Evolutionary conservation across 2,329 filamentous ascomycete genomes (phyloP), one percentile per base, ranked within the genome.

Genomic region (Endothia cerciana): DNA sequence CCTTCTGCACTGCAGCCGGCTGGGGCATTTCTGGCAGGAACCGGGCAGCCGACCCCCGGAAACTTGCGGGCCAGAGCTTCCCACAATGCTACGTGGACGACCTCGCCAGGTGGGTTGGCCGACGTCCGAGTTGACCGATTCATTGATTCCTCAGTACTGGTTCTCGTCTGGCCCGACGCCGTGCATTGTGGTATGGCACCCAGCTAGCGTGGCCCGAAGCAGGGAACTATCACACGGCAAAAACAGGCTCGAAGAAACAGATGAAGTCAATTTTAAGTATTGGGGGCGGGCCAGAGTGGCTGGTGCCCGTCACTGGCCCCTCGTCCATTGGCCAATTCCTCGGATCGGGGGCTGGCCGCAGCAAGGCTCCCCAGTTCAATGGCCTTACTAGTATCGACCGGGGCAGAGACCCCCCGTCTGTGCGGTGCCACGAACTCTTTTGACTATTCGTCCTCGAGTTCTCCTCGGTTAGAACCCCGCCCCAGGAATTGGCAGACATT

Each of bases 191-290:
- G 57, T 25, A 59, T 59, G 57, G 40, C 5, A n/a, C 22, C 8
- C 38, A 59, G 25, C 62, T 66, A 66, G 64, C 64, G 60, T n/a
- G 36, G 40, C 7, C 49, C 51, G 57, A 64, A 68, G 63, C 66
- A 68, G 57, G 66, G 60, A 66, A 61, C 4, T 49, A 45, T 53
- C 22, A 41, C 40, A 45, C n/a, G 49, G 45, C 40, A 58, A 61
- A 66, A 63, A 60, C 60, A 57, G 53, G 66, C 63, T 63, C 56
- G 11, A 49, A 68, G 55, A 47, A 63, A 45, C 56, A 68, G 60
- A 58, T 68, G 66, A 68, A 62, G 66, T 68, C 66, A 68, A 68
- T 63, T 66, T 66, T 68, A 55, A 65, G 64, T 66, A 51, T 53
- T 43, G n/a, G 25, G 28, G 49, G 13, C 25, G 62, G 57, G 33